A percentile compares a stretch with the other conserved stretches of the same genome.
phyloP scores from a whole-genome alignment of 1,284 basidiomycete species.

The Trichosporon sp. region DNA sequence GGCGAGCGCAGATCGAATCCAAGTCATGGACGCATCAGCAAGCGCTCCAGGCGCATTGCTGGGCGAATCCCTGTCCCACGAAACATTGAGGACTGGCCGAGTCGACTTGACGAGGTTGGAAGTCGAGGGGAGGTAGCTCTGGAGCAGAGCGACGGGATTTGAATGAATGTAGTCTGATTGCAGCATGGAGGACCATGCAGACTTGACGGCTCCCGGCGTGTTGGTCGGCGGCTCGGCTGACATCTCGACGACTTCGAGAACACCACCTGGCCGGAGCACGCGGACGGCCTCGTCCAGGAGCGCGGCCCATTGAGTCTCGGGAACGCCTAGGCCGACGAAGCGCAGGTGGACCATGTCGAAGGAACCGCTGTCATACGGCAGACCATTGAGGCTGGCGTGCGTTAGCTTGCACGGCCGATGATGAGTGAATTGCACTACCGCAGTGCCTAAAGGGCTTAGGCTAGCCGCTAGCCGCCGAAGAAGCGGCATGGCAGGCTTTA shows the following conservation, averaged over 20 bases:
- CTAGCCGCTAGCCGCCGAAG: background rate
- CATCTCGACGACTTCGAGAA: conserved; percentile 47
- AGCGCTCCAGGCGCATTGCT: conserved; percentile 21
- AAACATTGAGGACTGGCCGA: conserved; percentile 7
- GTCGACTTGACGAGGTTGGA: conserved; percentile 4
- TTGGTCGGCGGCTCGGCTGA: conserved; percentile 29
- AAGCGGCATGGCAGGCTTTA: background rate
- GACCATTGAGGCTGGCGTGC: conserved; percentile 29
- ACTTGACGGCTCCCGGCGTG: conserved; percentile 22
- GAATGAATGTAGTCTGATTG: conserved; percentile 35
- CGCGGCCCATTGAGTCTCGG: conserved; percentile 40
- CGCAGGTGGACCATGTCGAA: conserved; percentile 48
- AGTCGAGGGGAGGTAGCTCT: conserved; percentile 28
- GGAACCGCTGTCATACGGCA: conserved; percentile 43
- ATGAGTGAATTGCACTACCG: background rate
- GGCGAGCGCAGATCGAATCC: conserved; percentile 33
- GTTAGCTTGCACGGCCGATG: background rate
- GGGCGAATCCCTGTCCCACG: background rate
- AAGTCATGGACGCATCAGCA: conserved; percentile 27
- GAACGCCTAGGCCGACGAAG: conserved; percentile 43
- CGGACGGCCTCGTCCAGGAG: conserved; percentile 43
- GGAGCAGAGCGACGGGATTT: conserved; percentile 31
- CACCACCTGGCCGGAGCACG: conserved; percentile 42
- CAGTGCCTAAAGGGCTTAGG: background rate
- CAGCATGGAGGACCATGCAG: conserved; percentile 35